Conservation (phyloP, 1,284 basidiomycete genomes). For the Fistulinella cinereoalba region DNA sequence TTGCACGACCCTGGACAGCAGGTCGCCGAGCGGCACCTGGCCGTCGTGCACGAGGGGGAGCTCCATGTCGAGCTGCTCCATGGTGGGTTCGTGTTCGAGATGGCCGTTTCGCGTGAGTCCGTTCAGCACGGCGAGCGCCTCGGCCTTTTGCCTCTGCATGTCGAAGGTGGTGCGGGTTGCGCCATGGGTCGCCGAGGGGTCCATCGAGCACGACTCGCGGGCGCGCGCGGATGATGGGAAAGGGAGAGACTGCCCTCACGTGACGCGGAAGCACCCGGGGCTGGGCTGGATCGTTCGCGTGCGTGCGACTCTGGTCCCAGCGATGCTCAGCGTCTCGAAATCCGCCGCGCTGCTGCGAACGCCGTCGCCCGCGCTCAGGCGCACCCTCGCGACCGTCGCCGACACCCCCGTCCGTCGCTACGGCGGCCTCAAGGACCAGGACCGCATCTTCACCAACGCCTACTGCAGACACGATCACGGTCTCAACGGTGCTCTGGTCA, state of each 20-base stretch:
- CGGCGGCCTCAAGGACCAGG: conserved; percentile 91
- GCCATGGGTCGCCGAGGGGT: conserved; percentile 14
- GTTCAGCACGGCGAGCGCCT: conserved; percentile 31
- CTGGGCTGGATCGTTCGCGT: neutral
- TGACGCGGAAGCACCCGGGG: conserved; percentile 22
- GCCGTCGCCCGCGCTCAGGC: conserved; percentile 28
- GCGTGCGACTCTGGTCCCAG: neutral
- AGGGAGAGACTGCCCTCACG: neutral
- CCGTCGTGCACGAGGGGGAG: conserved; percentile 74
- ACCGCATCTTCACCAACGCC: conserved; percentile 89
- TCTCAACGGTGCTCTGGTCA: conserved; percentile 82
- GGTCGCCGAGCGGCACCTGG: conserved; percentile 70
- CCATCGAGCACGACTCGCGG: conserved; percentile 16
- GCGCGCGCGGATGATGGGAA: no score
- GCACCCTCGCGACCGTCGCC: conserved; percentile 73
- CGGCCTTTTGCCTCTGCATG: conserved; percentile 30
- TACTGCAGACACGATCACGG: conserved; percentile 85
- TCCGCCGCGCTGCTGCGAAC: conserved; percentile 23
- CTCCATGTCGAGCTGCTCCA: conserved; percentile 68
- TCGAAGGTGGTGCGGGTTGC: conserved; percentile 16
- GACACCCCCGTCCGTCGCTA: conserved; percentile 82
- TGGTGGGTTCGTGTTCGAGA: conserved; percentile 40
- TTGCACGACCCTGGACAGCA: conserved; percentile 76
- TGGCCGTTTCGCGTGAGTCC: conserved; percentile 31
- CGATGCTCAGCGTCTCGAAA: conserved; percentile 30